Evolutionary conservation across 164 flowering plant species (phyloP), one percentile per base, ranked within the genome.

Genomic region (Chloranthus sessilifolius): DNA sequence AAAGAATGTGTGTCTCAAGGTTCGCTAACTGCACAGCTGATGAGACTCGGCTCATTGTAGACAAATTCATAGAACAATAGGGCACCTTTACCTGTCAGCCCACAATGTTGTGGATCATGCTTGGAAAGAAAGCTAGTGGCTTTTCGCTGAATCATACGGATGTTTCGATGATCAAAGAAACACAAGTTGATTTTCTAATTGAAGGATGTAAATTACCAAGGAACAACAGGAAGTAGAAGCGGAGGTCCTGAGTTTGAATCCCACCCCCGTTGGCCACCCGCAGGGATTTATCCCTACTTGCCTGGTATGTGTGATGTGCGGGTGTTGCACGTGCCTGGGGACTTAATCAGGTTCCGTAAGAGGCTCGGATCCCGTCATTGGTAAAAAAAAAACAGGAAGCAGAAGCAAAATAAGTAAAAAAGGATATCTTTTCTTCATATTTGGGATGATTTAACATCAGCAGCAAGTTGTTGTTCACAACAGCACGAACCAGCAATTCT

Each of bases 361-460:
- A n/a, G n/a, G n/a, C n/a, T n/a, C n/a, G 8, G 4, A 19, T 0
- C 12, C 8, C 14, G 22, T 16, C 7, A n/a, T 7, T 1, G 24
- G 29, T 5, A 8, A 4, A 24, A 28, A 39, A 10, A 4, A 25
- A 40, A 11, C 14, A 19, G n/a, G 8, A 12, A 20, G 20, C 28
- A 14, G 5, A 19, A n/a, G 15, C 14, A 15, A 9, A 31, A 19
- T 25, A 25, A 22, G 8, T 38, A 57, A 19, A 11, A 35, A 83
- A 85, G 96, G 96, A 88, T 86, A 92, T 86, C 69, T 84, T 86
- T 45, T 76, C 79, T 20, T 82, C 83, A 51, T 69, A 60, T 36
- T 75, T 55, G 34, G 95, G 91, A 73, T 83, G 84, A 60, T 82
- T 82, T 37, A 88, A 81, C 92, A 88, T 74, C 63, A 88, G 72